Evolutionary conservation across 179 eudicot species (phyloP).

Genomic region (Silene vulgaris): DNA sequence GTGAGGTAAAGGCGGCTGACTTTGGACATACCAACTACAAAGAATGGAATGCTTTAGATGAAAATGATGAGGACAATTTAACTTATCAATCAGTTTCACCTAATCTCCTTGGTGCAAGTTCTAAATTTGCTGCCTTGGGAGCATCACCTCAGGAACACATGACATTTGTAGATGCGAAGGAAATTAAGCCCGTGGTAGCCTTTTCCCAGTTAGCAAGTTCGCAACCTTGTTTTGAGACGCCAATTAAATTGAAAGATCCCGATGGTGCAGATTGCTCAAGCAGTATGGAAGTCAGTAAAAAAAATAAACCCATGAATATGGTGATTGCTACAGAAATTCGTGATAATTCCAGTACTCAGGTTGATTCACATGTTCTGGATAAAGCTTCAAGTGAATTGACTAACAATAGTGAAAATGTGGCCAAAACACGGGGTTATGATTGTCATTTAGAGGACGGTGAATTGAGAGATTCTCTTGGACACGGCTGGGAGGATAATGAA

Average conservation of each 20-base stretch:
- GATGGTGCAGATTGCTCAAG: background rate
- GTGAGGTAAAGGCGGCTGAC: conserved; percentile 13
- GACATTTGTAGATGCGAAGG: background rate
- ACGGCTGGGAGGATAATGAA: conserved; percentile 51
- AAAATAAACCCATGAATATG: background rate
- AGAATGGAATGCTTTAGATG: no score
- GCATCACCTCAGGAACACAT: background rate
- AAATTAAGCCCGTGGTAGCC: background rate
- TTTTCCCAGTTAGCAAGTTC: background rate
- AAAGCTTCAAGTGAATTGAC: conserved; percentile 26
- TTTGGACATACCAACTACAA: conserved; percentile 5
- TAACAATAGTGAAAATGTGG: conserved; percentile 24
- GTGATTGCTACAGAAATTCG: background rate
- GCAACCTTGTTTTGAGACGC: background rate
- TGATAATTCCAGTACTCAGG: background rate
- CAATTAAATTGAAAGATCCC: background rate
- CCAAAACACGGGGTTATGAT: conserved; percentile 46
- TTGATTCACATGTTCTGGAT: conserved; percentile 30
- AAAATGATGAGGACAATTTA: background rate
- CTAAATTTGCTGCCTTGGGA: background rate
- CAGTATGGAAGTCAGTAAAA: background rate
- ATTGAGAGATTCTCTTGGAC: conserved; percentile 45
- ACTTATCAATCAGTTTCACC: conserved; percentile 4
- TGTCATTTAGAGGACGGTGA: conserved; percentile 82
- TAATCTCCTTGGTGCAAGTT: background rate